phyloP scores from a whole-genome alignment of 2,329 filamentous ascomycete species.

The Chrysosporium keratinophilum region DNA sequence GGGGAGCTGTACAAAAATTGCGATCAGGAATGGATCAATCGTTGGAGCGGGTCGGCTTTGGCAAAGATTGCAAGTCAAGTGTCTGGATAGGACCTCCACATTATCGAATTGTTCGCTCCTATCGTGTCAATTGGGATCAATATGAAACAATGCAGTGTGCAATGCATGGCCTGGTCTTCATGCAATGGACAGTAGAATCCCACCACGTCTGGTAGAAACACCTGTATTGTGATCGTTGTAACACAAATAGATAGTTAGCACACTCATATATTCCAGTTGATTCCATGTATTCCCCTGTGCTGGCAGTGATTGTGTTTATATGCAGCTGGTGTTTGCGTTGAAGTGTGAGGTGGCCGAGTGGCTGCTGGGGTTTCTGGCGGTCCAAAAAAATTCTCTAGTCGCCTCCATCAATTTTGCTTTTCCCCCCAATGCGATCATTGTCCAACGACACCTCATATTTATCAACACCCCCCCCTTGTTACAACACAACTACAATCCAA shows the following conservation, averaged over 20 bases:
- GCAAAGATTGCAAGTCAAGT: slow-evolving; percentile 24
- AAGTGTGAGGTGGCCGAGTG: too few species aligned
- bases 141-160: not conserved
- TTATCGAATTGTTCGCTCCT: not conserved
- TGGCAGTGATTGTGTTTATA: not conserved
- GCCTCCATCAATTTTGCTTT: not conserved
- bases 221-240: too few species aligned
- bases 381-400: slow-evolving; percentile 11
- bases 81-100: slow-evolving; percentile 10
- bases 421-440: not conserved
- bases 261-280: too few species aligned
- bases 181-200: too few species aligned
- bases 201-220: too few species aligned
- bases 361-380: not conserved
- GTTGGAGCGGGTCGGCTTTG: slow-evolving; percentile 53
- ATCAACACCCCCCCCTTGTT: not conserved
- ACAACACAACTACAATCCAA: not conserved
- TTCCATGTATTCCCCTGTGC: not conserved
- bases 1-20: slow-evolving; percentile 53
- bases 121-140: not conserved
- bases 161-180: not conserved
- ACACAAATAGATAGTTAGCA: too few species aligned
- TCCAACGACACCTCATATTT: not conserved
- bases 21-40: slow-evolving; percentile 53
- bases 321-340: not conserved